Evolutionary conservation across 768 basidiomycete species (phyloP).

Genomic region (Trametes coccinea): DNA sequence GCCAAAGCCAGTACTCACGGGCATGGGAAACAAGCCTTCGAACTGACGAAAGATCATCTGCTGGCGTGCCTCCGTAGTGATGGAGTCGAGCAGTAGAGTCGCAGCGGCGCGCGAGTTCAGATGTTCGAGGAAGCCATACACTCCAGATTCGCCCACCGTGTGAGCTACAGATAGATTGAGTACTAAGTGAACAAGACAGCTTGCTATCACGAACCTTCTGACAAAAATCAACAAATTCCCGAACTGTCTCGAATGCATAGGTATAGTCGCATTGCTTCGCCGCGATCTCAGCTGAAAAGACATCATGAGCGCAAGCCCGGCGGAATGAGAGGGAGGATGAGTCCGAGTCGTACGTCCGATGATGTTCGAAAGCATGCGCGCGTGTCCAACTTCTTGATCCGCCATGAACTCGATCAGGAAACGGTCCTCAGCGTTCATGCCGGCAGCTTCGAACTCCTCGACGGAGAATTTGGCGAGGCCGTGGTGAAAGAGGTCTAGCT

Average conservation of each 20-base stretch:
- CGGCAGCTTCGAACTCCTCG: constrained; percentile 56
- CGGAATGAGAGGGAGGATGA: not conserved
- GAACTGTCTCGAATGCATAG: constrained; percentile 55
- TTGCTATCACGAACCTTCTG: constrained; percentile 39
- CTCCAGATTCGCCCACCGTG: constrained; percentile 56
- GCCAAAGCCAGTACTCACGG: constrained; percentile 31
- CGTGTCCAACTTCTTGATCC: constrained; percentile 65
- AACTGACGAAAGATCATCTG: constrained; percentile 68
- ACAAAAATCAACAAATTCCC: constrained; percentile 60
- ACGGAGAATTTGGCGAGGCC: constrained; percentile 54
- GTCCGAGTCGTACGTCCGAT: constrained; percentile 38
- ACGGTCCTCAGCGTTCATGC: constrained; percentile 52
- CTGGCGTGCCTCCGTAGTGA: constrained; percentile 66
- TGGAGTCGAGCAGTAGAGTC: constrained; percentile 52
- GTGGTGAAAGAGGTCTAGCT: constrained; percentile 59
- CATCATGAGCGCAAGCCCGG: not conserved
- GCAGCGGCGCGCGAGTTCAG: constrained; percentile 58
- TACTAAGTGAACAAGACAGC: no score
- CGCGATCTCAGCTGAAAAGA: constrained; percentile 37
- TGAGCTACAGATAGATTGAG: constrained; percentile 34
- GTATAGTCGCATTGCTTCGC: constrained; percentile 55
- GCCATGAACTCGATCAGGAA: constrained; percentile 63
- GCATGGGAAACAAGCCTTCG: constrained; percentile 61
- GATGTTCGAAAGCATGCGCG: constrained; percentile 52
- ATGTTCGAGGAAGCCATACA: constrained; percentile 63